These are phyloP conservation scores for Kwoniella pini DNA, from an alignment of 768 basidiomycete genomes.

Conservation along the genomic window DNA sequence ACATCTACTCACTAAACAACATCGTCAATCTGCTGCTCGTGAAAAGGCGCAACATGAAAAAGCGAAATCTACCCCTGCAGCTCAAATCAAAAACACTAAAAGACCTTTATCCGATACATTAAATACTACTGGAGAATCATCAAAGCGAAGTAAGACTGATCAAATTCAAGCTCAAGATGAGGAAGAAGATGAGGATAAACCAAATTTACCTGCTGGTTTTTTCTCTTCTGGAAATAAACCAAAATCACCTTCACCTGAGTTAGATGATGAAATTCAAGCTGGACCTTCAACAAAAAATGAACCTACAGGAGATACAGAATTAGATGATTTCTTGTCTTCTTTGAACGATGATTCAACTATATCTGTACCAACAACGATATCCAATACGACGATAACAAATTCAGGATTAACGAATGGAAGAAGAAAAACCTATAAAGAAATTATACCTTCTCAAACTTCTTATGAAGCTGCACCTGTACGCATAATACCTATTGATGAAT, in stretches of 20 bases:
- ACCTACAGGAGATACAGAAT: constrained; percentile 46
- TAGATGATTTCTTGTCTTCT: constrained; percentile 46
- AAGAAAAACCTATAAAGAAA: constrained; percentile 38
- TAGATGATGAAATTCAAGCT: neutral
- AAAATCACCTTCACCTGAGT: neutral
- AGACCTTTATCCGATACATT: constrained; percentile 19
- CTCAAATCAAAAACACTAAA: constrained; percentile 16
- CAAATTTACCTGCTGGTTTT: constrained; percentile 25
- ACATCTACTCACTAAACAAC: constrained; percentile 50
- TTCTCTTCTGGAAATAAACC: constrained; percentile 18
- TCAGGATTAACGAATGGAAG: neutral
- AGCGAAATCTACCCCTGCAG: constrained; percentile 18
- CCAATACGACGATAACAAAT: neutral
- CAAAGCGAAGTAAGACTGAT: constrained; percentile 15
- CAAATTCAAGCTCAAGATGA: constrained; percentile 1
- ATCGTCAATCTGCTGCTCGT: constrained; percentile 46
- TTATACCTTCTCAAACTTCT: constrained; percentile 37
- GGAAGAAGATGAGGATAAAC: constrained; percentile 7
- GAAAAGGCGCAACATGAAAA: constrained; percentile 37
- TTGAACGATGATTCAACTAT: constrained; percentile 19
- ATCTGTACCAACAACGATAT: neutral
- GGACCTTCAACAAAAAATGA: constrained; percentile 1
- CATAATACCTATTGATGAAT: constrained; percentile 28
- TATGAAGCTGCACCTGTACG: constrained; percentile 49
- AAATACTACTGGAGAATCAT: neutral